Evolutionary conservation across 2,329 filamentous ascomycete species (phyloP).

Genomic region (Pseudogymnoascus sp.): DNA sequence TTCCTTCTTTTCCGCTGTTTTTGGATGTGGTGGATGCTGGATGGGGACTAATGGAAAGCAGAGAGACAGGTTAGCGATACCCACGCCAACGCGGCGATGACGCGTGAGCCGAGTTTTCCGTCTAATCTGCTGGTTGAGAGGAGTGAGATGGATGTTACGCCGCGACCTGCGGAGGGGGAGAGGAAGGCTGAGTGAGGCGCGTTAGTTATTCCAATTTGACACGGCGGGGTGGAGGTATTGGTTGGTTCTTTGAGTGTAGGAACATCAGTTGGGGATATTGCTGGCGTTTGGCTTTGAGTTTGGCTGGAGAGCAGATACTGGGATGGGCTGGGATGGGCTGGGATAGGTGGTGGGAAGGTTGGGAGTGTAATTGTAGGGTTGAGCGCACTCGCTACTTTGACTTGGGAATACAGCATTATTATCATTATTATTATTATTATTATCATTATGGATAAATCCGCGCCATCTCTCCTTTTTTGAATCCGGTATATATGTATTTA

Average conservation of each 20-base stretch:
- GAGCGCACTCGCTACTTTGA: background rate
- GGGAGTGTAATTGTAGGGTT: background rate
- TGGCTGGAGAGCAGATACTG: background rate
- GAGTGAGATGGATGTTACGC: background rate
- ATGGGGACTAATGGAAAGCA: background rate
- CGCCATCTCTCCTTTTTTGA: background rate
- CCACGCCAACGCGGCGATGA: conserved; percentile 24
- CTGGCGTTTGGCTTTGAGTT: background rate
- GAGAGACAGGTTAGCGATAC: conserved; percentile 19
- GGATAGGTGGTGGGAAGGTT: background rate
- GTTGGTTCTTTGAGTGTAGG: background rate
- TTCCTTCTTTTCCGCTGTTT: background rate
- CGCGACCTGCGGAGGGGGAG: background rate
- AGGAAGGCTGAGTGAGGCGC: background rate
- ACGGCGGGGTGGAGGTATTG: background rate
- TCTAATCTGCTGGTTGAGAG: conserved; percentile 20
- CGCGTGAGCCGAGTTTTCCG: conserved; percentile 26
- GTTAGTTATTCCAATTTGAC: background rate
- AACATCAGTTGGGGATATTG: background rate
- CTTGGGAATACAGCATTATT: background rate
- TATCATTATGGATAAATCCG: background rate
- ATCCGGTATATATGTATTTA: background rate
- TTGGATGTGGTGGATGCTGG: background rate
- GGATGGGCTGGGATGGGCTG: background rate
- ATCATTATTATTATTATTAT: background rate